Conservation (phyloP, 768 basidiomycete species). For the Pulveroboletus sp. region DNA sequence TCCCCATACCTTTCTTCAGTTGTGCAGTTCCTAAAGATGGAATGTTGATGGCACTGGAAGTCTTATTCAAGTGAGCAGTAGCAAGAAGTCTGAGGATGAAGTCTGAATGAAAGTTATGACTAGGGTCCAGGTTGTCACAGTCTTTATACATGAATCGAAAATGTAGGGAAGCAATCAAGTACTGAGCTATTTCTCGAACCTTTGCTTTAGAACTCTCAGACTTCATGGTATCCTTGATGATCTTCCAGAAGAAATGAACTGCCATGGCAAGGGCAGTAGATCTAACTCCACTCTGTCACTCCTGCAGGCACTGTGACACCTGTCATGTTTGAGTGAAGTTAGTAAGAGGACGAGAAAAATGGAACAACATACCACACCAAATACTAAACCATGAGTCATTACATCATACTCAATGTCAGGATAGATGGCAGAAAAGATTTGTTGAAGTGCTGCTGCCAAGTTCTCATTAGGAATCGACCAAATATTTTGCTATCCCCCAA, state of each 20-base stretch:
- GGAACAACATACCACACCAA: background rate
- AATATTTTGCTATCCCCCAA: background rate
- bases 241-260: slow-evolving; percentile 1
- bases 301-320: slow-evolving; percentile 1
- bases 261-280: background rate
- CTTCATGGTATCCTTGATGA: background rate
- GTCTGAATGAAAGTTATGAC: background rate
- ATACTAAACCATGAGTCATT: background rate
- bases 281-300: slow-evolving; percentile 4
- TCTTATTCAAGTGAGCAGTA: slow-evolving; percentile 1
- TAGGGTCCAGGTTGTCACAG: background rate
- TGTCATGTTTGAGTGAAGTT: background rate
- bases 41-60: background rate
- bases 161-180: background rate
- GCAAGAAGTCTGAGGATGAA: slow-evolving; percentile 1
- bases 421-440: background rate
- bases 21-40: background rate
- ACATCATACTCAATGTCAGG: background rate
- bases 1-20: background rate
- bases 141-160: slow-evolving; percentile 2
- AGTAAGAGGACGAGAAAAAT: background rate
- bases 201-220: background rate
- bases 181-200: background rate
- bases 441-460: background rate
- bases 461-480: background rate